Conservation (phyloP, 768 basidiomycete genomes). For the Boletus bicolor region DNA sequence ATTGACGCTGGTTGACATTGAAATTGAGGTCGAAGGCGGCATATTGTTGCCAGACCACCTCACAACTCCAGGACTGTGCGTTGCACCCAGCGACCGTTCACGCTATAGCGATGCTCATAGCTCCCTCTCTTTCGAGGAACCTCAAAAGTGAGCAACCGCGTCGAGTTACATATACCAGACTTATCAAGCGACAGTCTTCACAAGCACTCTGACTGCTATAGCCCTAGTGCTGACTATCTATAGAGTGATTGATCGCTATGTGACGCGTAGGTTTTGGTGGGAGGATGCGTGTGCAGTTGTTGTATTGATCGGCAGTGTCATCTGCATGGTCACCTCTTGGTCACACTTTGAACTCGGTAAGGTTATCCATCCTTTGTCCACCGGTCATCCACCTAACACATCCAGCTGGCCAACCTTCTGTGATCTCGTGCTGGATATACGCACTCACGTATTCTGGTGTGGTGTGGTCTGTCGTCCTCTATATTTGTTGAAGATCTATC, state of each 20-base stretch:
- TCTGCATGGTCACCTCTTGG: constrained; percentile 11
- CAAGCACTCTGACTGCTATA: constrained; percentile 4
- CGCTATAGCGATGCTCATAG: not conserved
- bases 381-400: not conserved
- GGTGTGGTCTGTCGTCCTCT: constrained; percentile 13
- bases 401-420: constrained; percentile 4
- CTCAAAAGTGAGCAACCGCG: constrained; percentile 12
- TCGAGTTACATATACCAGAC: not conserved
- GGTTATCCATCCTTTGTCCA: not conserved
- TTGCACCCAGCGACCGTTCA: not conserved
- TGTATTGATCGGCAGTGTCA: constrained; percentile 1
- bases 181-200: constrained; percentile 5
- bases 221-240: constrained; percentile 1
- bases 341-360: constrained; percentile 3
- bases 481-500: not conserved
- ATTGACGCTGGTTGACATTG: not conserved
- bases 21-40: not conserved
- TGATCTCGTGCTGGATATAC: constrained; percentile 9
- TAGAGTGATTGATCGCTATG: constrained; percentile 1
- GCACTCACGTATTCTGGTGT: constrained; percentile 5
- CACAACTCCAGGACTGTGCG: not conserved
- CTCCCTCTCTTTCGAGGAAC: not conserved
- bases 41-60: not conserved
- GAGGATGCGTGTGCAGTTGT: constrained; percentile 17
- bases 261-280: constrained; percentile 12